A percentile compares a stretch with the other conserved stretches of the same genome.
Conservation (phyloP, 345 rosid genomes). For the Gynandropsis gynandra region DNA sequence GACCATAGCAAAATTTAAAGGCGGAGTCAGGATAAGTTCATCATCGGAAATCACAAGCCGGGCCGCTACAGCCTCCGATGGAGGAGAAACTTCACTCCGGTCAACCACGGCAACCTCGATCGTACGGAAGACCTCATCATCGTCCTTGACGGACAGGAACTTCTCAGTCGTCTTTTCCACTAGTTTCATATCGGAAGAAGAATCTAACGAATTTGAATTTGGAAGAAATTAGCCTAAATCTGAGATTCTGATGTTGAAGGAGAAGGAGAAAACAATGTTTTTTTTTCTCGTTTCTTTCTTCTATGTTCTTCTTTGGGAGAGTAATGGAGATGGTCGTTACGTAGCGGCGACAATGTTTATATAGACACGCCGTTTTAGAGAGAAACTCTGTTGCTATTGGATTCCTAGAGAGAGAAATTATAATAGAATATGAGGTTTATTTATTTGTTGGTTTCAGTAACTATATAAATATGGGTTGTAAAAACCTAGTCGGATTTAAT, state of each 20-base stretch:
- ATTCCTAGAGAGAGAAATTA: conserved; percentile 16
- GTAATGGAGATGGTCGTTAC: conserved; percentile 28
- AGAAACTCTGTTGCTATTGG: conserved; percentile 28
- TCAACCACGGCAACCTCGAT: conserved; percentile 51
- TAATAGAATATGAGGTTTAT: too few species aligned
- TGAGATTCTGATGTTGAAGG: not conserved
- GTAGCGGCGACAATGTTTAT: conserved; percentile 28
- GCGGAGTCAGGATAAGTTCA: conserved; percentile 53
- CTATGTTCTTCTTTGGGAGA: not conserved
- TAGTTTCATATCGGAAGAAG: conserved; percentile 22
- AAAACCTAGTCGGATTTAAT: too few species aligned
- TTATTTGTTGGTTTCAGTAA: too few species aligned
- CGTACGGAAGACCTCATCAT: conserved; percentile 26
- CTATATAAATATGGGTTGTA: not conserved
- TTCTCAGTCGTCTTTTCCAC: conserved; percentile 26
- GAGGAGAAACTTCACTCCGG: conserved; percentile 29
- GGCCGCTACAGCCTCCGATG: conserved; percentile 2
- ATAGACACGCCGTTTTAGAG: conserved; percentile 30
- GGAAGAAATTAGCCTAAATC: not conserved
- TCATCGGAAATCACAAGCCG: conserved; percentile 29
- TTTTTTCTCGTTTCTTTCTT: conserved; percentile 3
- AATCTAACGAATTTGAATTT: not conserved
- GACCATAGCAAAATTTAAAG: conserved; percentile 88
- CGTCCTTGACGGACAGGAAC: conserved; percentile 5
- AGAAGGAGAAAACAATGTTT: not conserved